Base-by-base conservation (phyloP, 306 rosid species). In the Lagenaria siceraria region DNA sequence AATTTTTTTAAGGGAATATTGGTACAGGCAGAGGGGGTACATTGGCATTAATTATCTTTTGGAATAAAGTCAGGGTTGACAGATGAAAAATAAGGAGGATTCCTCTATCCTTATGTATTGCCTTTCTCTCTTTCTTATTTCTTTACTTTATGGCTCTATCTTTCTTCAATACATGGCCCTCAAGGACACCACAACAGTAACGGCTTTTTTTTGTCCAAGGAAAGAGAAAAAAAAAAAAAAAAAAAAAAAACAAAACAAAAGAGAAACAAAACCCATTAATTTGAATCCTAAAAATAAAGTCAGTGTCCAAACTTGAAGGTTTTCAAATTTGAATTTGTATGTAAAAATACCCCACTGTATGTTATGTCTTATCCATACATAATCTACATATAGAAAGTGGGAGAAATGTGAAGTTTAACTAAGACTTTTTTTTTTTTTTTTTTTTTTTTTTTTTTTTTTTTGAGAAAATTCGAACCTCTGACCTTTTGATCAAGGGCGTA, bases 1-100 rank as follows among this genome's bases (percentile, higher is more conserved):
- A 43, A 24, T 14, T 13, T 22, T 5, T 21, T 40, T 6, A 61
- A 29, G 69, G 59, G 65, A 49, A 74, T 58, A 33, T 15, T 38
- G 59, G 36, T 9, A 61, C 76, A 54, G 74, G 65, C 27, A 59
- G 29, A 21, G n/a, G 36, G 76, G 13, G 61, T 78, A 42, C 65
- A 51, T 31, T 46, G 25, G 66, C 33, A 72, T 80, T 11, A 75
- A 72, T 63, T 48, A 73, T 58, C 48, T 36, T 51, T 38, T 77
- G 77, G 84, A 81, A 81, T 77, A 81, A 79, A 79, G 80, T 24
- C 24, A 40, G 83, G 61, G 40, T 54, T 43, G 78, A 65, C 55
- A 54, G 80, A 76, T 42, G 74, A 78, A 69, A 56, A 56, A 31
- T 15, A 31, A 42, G 70, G 66, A 76, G 25, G 71, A 22, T 55